Percentiles rank a stretch among this genome's conserved stretches.
Evolutionary conservation across 2,329 filamentous ascomycete genomes (phyloP).

Genomic region (Fusarium continuum): DNA sequence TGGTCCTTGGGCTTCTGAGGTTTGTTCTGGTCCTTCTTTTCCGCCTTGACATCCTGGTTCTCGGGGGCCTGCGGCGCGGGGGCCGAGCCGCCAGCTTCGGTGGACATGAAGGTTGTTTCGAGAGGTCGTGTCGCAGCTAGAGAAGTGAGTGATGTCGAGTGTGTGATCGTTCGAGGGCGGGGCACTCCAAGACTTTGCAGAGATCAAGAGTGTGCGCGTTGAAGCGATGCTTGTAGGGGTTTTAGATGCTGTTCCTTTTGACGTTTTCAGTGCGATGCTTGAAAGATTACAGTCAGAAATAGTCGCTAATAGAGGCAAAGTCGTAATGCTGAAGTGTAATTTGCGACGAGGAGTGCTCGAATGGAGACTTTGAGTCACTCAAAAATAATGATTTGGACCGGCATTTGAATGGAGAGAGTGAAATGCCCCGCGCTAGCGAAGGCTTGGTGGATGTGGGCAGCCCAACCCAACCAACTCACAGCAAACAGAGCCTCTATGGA

Average conservation of each 20-base stretch:
- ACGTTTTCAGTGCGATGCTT: background rate
- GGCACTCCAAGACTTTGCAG: slow-evolving; percentile 24
- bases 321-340: slow-evolving; percentile 4
- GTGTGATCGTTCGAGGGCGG: slow-evolving; percentile 33
- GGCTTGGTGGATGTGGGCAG: slow-evolving; percentile 3
- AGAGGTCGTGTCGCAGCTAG: slow-evolving; percentile 9
- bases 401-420: slow-evolving; percentile 37
- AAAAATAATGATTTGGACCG: slow-evolving; percentile 41
- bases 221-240: background rate
- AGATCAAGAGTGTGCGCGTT: slow-evolving; percentile 12
- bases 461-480: too few relatives aligned
- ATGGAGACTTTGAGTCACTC: slow-evolving; percentile 48
- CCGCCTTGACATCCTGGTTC: slow-evolving; percentile 41
- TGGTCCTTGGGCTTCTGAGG: slow-evolving; percentile 41
- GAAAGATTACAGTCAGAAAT: background rate
- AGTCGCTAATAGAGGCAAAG: background rate
- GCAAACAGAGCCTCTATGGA: slow-evolving; percentile 29
- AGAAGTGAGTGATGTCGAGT: slow-evolving; percentile 15
- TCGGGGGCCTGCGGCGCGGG: slow-evolving; percentile 41
- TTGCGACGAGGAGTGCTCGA: slow-evolving; percentile 18
- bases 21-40: slow-evolving; percentile 40
- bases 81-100: slow-evolving; percentile 46
- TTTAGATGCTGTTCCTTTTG: background rate
- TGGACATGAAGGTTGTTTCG: slow-evolving; percentile 43
- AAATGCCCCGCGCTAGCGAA: slow-evolving; percentile 50